Percentiles rank a stretch among this genome's conserved stretches.
These are phyloP conservation scores for Alternaria alternata DNA, from an alignment of 2,329 filamentous ascomycete genomes.

Conservation along the genomic window DNA sequence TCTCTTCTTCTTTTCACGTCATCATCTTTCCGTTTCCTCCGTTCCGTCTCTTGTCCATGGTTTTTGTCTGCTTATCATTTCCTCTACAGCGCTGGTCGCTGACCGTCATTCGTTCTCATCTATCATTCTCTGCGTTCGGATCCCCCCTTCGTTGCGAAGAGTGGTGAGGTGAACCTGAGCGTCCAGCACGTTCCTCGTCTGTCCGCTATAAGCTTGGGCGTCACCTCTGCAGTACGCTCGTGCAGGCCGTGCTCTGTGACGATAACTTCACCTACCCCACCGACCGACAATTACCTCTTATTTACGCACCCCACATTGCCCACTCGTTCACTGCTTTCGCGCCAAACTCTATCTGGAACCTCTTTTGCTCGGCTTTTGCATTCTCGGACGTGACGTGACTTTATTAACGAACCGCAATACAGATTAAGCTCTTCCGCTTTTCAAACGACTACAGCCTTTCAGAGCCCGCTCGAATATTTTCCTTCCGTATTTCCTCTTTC, in stretches of 20 bases:
- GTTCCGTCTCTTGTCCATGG: not conserved
- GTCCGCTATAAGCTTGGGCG: conserved; percentile 8
- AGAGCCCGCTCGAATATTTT: not conserved
- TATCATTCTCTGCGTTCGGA: not conserved
- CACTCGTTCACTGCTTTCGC: not conserved
- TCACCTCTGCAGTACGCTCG: conserved; percentile 8
- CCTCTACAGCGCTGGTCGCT: conserved; percentile 15
- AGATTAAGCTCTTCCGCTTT: not conserved
- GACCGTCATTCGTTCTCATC: not conserved
- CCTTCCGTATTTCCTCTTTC: not conserved
- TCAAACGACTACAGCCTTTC: not conserved
- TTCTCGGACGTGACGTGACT: not conserved
- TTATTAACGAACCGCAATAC: not conserved
- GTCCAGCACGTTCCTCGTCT: not conserved
- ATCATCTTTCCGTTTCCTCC: not conserved
- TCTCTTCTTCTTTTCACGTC: not conserved
- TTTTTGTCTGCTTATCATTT: not conserved
- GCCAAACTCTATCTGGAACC: conserved; percentile 1
- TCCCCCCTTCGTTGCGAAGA: not conserved
- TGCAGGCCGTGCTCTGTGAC: conserved; percentile 25
- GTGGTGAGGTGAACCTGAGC: not conserved
- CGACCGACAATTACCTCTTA: not conserved
- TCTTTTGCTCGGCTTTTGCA: not conserved
- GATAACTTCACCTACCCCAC: conserved; percentile 20
- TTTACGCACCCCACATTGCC: conserved; percentile 4